Percentiles rank a stretch among this genome's conserved stretches.
Conservation (phyloP, 1,284 basidiomycete species). For the Ganoderma multipileum region DNA sequence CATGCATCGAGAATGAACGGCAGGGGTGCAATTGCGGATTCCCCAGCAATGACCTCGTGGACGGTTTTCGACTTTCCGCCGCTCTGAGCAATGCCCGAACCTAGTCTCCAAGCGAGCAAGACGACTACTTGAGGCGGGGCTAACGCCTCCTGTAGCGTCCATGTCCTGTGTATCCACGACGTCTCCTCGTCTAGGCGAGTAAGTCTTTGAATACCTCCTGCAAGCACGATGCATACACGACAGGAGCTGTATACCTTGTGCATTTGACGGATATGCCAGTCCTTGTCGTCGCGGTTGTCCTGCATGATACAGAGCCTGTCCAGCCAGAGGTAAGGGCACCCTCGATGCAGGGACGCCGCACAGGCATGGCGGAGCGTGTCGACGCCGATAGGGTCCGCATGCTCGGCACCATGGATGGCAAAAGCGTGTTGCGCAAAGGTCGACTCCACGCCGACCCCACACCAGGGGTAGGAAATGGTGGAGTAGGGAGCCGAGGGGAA, state of each 20-base stretch:
- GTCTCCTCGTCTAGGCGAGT: conserved; percentile 23
- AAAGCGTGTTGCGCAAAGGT: conserved; percentile 1
- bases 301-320: conserved; percentile 28
- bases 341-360: conserved; percentile 13
- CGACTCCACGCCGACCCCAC: conserved; percentile 9
- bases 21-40: conserved; percentile 1
- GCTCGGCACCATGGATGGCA: conserved; percentile 20
- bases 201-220: conserved; percentile 23
- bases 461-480: conserved; percentile 25
- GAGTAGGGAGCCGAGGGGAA: conserved; percentile 17
- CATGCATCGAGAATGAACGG: conserved; percentile 12
- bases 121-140: conserved; percentile 15
- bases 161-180: conserved; percentile 26
- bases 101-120: conserved; percentile 20
- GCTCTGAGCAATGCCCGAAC: conserved; percentile 13
- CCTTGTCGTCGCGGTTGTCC: conserved; percentile 17
- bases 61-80: conserved; percentile 13
- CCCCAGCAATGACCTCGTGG: conserved; percentile 8
- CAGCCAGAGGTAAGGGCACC: conserved; percentile 24
- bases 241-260: conserved; percentile 21
- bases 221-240: conserved; percentile 21
- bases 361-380: conserved; percentile 23
- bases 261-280: conserved; percentile 28
- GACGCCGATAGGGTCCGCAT: conserved; percentile 22
- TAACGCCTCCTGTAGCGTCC: conserved; percentile 25